These are phyloP conservation scores for Podospora comata DNA, from an alignment of 495 filamentous ascomycete genomes.

Conservation along the genomic window DNA sequence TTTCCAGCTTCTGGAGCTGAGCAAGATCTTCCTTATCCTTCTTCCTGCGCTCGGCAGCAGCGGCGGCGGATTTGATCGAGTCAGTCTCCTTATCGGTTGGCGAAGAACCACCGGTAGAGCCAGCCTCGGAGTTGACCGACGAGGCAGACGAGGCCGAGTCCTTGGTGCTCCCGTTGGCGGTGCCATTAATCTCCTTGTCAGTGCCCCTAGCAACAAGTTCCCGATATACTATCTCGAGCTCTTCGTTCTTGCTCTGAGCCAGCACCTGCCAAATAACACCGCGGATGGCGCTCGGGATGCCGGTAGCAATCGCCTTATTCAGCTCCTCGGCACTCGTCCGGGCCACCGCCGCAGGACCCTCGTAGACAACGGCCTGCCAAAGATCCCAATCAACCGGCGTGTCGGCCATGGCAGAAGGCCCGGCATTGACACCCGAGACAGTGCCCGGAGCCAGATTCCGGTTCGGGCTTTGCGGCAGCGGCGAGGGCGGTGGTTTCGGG, in stretches of 20 bases:
- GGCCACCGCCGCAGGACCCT: constrained; percentile 82
- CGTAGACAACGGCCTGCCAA: constrained; percentile 93
- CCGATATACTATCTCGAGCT: constrained; percentile 81
- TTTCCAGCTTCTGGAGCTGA: constrained; percentile 78
- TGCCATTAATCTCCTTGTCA: constrained; percentile 61
- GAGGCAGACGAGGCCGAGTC: constrained; percentile 74
- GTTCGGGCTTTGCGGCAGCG: constrained; percentile 50
- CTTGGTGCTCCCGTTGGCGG: constrained; percentile 49
- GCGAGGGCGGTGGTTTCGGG: constrained; percentile 42
- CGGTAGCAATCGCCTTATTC: constrained; percentile 83
- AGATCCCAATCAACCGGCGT: constrained; percentile 90
- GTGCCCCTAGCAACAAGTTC: constrained; percentile 79
- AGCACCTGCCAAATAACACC: constrained; percentile 98
- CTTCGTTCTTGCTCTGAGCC: constrained; percentile 87
- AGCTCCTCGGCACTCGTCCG: constrained; percentile 82
- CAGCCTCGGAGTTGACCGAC: constrained; percentile 77
- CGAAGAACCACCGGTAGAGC: constrained; percentile 56
- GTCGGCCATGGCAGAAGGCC: constrained; percentile 63
- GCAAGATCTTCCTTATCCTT: constrained; percentile 72
- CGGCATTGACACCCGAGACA: constrained; percentile 69
- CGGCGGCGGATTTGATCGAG: constrained; percentile 62
- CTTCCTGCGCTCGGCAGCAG: constrained; percentile 64
- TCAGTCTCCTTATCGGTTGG: constrained; percentile 62
- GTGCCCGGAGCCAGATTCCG: constrained; percentile 73
- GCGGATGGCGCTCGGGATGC: constrained; percentile 90